A percentile compares a stretch with the other conserved stretches of the same genome.
These are phyloP conservation scores for Parastagonospora nodorum DNA, from an alignment of 2,329 filamentous ascomycete genomes.

Conservation along the genomic window DNA sequence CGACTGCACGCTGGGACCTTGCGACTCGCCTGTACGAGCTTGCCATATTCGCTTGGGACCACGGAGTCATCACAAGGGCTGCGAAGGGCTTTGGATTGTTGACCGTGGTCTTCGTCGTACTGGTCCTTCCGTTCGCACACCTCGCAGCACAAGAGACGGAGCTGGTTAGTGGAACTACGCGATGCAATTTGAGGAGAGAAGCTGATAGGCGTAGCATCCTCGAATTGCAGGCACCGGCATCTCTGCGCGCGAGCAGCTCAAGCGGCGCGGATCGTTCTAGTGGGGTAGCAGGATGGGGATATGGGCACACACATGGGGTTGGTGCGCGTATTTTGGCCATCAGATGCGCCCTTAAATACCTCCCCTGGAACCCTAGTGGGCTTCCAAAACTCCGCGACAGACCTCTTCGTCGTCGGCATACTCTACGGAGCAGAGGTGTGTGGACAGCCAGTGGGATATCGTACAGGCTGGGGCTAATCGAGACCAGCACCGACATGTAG, in stretches of 20 bases:
- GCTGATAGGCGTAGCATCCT: constrained; percentile 68
- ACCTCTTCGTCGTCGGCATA: constrained; percentile 88
- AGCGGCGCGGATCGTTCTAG: constrained; percentile 93
- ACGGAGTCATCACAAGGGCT: constrained; percentile 90
- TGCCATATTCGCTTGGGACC: constrained; percentile 95
- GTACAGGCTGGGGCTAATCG: constrained; percentile 4
- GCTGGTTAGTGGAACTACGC: constrained; percentile 64
- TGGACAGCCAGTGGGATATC: not conserved
- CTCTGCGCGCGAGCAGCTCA: constrained; percentile 92
- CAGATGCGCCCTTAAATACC: constrained; percentile 75
- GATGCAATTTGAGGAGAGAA: not conserved
- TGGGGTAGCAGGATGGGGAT: constrained; percentile 58
- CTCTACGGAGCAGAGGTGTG: constrained; percentile 87
- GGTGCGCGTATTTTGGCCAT: constrained; percentile 98
- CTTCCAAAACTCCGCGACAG: constrained; percentile 90
- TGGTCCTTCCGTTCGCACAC: constrained; percentile 83
- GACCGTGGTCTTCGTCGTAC: constrained; percentile 80
- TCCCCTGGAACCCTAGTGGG: constrained; percentile 87
- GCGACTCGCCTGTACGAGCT: constrained; percentile 97
- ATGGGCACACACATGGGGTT: constrained; percentile 77
- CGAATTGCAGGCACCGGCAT: constrained; percentile 78
- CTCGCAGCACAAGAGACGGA: constrained; percentile 80
- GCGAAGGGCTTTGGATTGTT: constrained; percentile 84
- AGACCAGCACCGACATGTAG: constrained; percentile 61
- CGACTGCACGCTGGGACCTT: constrained; percentile 98